Evolutionary conservation across 179 eudicot genomes (phyloP), one percentile per base, ranked within the genome.

Genomic region (Silene vulgaris): DNA sequence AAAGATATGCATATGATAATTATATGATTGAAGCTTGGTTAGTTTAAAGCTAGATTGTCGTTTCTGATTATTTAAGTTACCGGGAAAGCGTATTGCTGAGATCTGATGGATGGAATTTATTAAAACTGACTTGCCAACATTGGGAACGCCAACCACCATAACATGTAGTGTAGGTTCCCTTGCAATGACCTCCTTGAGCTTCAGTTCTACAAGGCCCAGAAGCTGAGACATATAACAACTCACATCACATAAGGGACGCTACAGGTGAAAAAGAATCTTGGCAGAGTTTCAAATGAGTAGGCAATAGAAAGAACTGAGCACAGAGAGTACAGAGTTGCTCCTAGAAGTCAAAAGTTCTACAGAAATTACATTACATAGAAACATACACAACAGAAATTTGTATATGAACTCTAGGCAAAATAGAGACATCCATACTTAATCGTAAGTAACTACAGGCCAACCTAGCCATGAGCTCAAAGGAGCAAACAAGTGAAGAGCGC

Each of bases 61-160:
- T 63, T 56, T 43, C 43, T 26, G 48, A 64, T 56, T 4, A 17
- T 8, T 19, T 29, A 19, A 29, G 76, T 84, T 82, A 94, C 97
- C 92, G 74, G 98, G 91, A 80, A 94, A 94, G 66, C 89, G 87
- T 43, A 84, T 17, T 50, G 93, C 77, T 11, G 98, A 96, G 77
- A 94, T 92, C 76, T 81, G 92, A 86, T 86, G 90, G 79, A 94
- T 89, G 67, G 86, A 87, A 76, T 94, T 94, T 59, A 94, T 94
- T 73, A 94, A 86, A 78, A 92, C 97, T 13, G 98, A 94, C 76
- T 94, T 94, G 72, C 98, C 98, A 75, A 92, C 98, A 72, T 94
- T 94, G n/a, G 98, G 97, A 77, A 92, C 98, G 57, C 98, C 98
- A 79, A 94, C 91, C 30, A 94, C 98, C 97, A 94, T 92, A 52